phyloP scores from a whole-genome alignment of 2,329 filamentous ascomycete species.

The Penicillium sp. region DNA sequence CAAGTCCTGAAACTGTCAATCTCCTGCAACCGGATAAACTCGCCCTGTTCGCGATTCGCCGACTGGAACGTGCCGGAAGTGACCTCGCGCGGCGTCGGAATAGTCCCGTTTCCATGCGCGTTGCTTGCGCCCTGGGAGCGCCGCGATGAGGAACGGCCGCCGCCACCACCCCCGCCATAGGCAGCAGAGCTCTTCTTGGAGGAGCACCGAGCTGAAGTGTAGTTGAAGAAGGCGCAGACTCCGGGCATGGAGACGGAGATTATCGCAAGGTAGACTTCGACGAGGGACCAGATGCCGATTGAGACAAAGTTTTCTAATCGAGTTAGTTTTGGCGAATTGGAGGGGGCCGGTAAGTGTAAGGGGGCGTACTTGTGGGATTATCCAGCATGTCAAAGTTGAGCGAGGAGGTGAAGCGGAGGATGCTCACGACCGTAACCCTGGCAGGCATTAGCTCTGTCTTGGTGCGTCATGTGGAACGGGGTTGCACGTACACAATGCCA shows the following conservation, averaged over 20 bases:
- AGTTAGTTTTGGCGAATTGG: not conserved
- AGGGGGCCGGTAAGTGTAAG: not conserved
- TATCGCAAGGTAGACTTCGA: constrained; percentile 6
- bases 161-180: not conserved
- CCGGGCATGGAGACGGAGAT: constrained; percentile 15
- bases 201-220: not conserved
- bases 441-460: not conserved
- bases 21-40: constrained; percentile 6
- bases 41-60: not conserved
- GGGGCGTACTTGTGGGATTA: constrained; percentile 1
- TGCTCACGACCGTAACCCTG: constrained; percentile 2
- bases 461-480: no score
- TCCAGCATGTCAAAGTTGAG: not conserved
- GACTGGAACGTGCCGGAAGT: not conserved
- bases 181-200: not conserved
- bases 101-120: not conserved
- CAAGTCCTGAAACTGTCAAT: not conserved
- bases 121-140: no score
- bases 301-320: not conserved
- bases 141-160: not conserved
- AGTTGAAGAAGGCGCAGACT: constrained; percentile 11
- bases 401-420: not conserved
- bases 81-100: not conserved
- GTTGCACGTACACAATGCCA: constrained; percentile 1
- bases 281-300: constrained; percentile 2